Conservation (phyloP, 2,329 filamentous ascomycete species). For the Coleophoma crateriformis region DNA sequence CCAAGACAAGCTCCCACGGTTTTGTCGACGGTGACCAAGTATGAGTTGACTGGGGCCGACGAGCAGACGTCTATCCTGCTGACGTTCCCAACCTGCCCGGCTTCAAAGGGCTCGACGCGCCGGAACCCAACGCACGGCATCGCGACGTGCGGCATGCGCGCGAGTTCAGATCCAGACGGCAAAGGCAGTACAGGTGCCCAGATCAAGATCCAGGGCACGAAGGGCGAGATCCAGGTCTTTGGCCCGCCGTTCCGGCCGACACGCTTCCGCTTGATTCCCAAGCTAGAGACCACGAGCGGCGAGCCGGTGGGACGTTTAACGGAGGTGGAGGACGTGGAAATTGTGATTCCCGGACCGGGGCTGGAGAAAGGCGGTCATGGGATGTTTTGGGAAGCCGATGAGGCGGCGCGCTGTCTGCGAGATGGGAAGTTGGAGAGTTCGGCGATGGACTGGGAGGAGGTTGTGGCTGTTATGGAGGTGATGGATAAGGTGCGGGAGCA, state of each 20-base stretch:
- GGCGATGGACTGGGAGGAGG: slow-evolving; percentile 67
- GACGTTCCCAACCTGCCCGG: too few relatives aligned
- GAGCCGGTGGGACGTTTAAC: too few relatives aligned
- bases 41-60: too few relatives aligned
- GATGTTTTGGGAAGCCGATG: slow-evolving; percentile 88
- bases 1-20: too few relatives aligned
- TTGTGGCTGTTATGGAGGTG: slow-evolving; percentile 76
- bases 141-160: too few relatives aligned
- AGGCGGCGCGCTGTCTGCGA: slow-evolving; percentile 66
- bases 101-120: too few relatives aligned
- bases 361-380: slow-evolving; percentile 42
- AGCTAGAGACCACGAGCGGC: too few relatives aligned
- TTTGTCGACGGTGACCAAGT: too few relatives aligned
- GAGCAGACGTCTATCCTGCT: too few relatives aligned
- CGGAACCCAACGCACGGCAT: too few relatives aligned
- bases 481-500: slow-evolving; percentile 64
- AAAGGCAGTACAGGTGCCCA: too few relatives aligned
- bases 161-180: too few relatives aligned
- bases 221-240: slow-evolving; percentile 57
- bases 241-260: slow-evolving; percentile 49
- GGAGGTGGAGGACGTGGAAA: slow-evolving; percentile 31
- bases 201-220: slow-evolving; percentile 46
- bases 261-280: slow-evolving; percentile 23
- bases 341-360: slow-evolving; percentile 37
- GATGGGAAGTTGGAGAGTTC: slow-evolving; percentile 75